These are phyloP conservation scores for Gnomoniopsis smithogilvyi DNA, from an alignment of 2,329 filamentous ascomycete genomes.

Conservation along the genomic window DNA sequence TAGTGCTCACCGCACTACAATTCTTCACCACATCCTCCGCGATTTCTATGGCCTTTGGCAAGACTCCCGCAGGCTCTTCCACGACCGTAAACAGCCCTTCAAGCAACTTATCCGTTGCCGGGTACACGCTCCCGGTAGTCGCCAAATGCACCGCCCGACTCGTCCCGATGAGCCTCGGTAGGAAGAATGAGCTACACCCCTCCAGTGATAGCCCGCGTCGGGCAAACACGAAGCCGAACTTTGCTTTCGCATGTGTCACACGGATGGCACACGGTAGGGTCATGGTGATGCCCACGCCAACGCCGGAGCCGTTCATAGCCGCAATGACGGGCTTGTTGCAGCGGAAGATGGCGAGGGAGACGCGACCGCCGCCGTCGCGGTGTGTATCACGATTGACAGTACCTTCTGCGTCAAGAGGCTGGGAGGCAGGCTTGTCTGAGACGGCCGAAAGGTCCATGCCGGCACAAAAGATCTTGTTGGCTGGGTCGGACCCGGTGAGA, in stretches of 20 bases:
- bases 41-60: slow-evolving; percentile 62
- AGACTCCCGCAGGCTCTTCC: slow-evolving; percentile 52
- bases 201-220: slow-evolving; percentile 71
- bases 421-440: slow-evolving; percentile 24
- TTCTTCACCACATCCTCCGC: slow-evolving; percentile 66
- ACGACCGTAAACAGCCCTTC: slow-evolving; percentile 62
- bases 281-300: slow-evolving; percentile 61
- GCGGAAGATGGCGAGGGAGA: slow-evolving; percentile 51
- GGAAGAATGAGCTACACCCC: slow-evolving; percentile 67
- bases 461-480: slow-evolving; percentile 53
- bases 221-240: slow-evolving; percentile 72
- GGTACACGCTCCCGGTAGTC: slow-evolving; percentile 64
- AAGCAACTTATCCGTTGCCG: slow-evolving; percentile 46
- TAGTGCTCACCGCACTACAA: slow-evolving; percentile 60
- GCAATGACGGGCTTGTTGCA: slow-evolving; percentile 58
- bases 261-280: slow-evolving; percentile 53
- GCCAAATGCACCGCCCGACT: slow-evolving; percentile 61
- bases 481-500: slow-evolving; percentile 47
- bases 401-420: slow-evolving; percentile 23
- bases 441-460: slow-evolving; percentile 51
- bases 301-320: slow-evolving; percentile 57
- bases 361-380: slow-evolving; percentile 50
- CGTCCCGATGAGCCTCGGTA: slow-evolving; percentile 66
- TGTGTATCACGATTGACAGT: slow-evolving; percentile 28
- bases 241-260: slow-evolving; percentile 54